Base-by-base conservation (phyloP, 108 stramenopile species). In the Skeletonema potamos region DNA sequence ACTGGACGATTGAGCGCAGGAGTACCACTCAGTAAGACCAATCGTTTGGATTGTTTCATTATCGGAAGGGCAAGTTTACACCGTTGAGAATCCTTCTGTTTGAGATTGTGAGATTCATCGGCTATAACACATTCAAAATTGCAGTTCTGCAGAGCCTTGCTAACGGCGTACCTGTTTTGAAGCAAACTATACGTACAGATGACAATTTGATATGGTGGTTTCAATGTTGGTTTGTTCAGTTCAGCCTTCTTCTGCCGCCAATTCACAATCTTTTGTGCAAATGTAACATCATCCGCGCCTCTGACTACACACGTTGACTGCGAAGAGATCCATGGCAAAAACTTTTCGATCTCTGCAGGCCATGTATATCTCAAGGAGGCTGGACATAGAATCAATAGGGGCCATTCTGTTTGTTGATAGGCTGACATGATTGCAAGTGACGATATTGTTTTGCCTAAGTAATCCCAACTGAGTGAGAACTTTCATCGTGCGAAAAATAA, bases 101-200 rank as follows among this genome's bases (percentile, higher is more conserved):
- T 93, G 18, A 97, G 77, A 78, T 91, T 94, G 71, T 97, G 97
- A 34, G 84, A 85, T 78, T 97, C 97, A 67, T 97, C 97, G 28
- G 89, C 89, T 61, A 96, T 91, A 41, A 92, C 76, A 36, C 89
- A 85, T 58, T 76, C 65, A 73, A 96, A 95, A 27, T 87, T 13
- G 36, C 84, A 82, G 2, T 79, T 36, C 34, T 73, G 44, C 10
- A 88, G 44, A 27, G 62, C 43, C 9, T 66, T 71, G 6, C 85
- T 85, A 15, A 76, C 68, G 37, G 74, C 83, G 20, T 74, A 87
- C 18, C 85, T 43, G 12, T 67, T 75, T 65, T 86, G 85, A 39
- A 93, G 64, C 15, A 93, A 72, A 15, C 73, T 78, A 46, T 90
- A 92, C 8, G 91, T 87, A n/a, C 86, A 77, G 13, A 95, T 79